A percentile compares a stretch with the other conserved stretches of the same genome.
phyloP scores from a whole-genome alignment of 768 basidiomycete species.

The Lactarius vividus region DNA sequence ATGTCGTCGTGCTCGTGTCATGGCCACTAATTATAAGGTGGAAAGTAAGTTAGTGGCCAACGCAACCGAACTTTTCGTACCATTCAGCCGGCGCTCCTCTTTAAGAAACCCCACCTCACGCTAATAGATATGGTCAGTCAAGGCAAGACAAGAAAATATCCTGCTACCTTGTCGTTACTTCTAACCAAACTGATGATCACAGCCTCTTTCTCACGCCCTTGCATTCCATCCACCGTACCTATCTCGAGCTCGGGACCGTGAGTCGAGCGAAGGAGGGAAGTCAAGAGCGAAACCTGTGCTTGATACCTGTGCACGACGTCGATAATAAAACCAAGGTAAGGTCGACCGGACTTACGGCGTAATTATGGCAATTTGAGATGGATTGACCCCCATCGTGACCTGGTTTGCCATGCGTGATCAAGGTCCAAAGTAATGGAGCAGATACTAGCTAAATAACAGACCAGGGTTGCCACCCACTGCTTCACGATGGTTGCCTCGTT shows the following conservation, averaged over 20 bases:
- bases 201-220: constrained; percentile 94
- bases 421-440: background rate
- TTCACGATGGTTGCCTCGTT: constrained; percentile 89
- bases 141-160: constrained; percentile 3
- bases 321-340: background rate
- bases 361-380: constrained; percentile 80
- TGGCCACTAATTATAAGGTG: constrained; percentile 57
- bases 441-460: constrained; percentile 36
- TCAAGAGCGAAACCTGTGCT: constrained; percentile 86
- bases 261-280: constrained; percentile 68
- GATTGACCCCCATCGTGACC: constrained; percentile 58
- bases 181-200: constrained; percentile 90
- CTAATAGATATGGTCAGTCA: constrained; percentile 36
- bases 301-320: constrained; percentile 62
- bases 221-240: constrained; percentile 95
- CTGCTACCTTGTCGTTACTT: constrained; percentile 75
- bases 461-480: constrained; percentile 78
- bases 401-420: constrained; percentile 31
- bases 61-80: constrained; percentile 37
- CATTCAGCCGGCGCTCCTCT: constrained; percentile 89
- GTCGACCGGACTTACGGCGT: constrained; percentile 57
- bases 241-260: constrained; percentile 76
- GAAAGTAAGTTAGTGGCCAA: constrained; percentile 18
- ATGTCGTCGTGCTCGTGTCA: constrained; percentile 89
- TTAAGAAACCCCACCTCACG: constrained; percentile 93